phyloP scores from a whole-genome alignment of 768 basidiomycete species.

The Lactifluus echinatus region DNA sequence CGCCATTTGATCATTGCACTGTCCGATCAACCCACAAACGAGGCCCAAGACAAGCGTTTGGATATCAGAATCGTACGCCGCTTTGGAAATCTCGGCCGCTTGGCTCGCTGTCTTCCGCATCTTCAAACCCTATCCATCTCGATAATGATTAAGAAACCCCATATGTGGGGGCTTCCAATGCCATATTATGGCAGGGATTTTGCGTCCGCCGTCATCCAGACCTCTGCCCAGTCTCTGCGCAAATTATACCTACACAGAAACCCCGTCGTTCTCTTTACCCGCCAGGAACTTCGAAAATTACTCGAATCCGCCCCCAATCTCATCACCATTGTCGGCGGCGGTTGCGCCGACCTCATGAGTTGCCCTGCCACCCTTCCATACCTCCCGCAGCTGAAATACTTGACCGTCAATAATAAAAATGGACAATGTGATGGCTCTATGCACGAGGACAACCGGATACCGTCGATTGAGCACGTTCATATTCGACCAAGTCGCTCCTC shows the following conservation, averaged over 20 bases:
- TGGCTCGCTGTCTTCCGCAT: constrained; percentile 7
- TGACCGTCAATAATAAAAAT: neutral
- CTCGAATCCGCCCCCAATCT: constrained; percentile 9
- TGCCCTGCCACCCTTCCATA: constrained; percentile 12
- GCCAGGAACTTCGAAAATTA: neutral
- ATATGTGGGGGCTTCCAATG: neutral
- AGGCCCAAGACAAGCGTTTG: neutral
- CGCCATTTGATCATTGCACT: constrained; percentile 13
- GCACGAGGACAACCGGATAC: neutral
- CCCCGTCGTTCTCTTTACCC: constrained; percentile 7
- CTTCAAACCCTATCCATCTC: constrained; percentile 14
- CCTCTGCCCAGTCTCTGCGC: constrained; percentile 3
- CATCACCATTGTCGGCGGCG: neutral
- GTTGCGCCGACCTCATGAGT: neutral
- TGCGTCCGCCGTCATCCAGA: neutral
- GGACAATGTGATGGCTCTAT: neutral
- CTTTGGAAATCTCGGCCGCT: constrained; percentile 8
- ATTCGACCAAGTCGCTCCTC: constrained; percentile 1
- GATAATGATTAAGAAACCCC: neutral
- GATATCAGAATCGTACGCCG: neutral
- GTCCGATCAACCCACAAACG: neutral
- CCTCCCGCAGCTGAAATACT: constrained; percentile 13
- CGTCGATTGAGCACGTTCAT: constrained; percentile 9
- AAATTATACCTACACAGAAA: neutral
- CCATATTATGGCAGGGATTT: constrained; percentile 15